Conservation (phyloP, 2,329 filamentous ascomycete genomes). For the Fusarium udum region DNA sequence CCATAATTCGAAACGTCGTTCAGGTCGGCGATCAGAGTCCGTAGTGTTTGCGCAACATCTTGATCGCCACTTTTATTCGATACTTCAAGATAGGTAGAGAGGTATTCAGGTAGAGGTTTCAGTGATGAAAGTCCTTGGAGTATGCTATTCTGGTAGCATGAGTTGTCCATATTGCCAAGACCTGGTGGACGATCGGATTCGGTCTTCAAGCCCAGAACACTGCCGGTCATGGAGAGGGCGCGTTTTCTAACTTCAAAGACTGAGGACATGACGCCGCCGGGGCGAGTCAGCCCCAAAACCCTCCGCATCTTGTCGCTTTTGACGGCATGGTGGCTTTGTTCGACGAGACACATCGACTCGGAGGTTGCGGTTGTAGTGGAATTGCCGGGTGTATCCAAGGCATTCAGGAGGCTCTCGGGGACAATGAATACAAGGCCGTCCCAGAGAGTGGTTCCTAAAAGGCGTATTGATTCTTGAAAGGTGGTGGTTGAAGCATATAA, state of each 20-base stretch:
- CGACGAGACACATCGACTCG: constrained; percentile 50
- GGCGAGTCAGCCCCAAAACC: constrained; percentile 67
- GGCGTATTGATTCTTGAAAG: constrained; percentile 41
- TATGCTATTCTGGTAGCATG: constrained; percentile 97
- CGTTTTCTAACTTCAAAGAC: constrained; percentile 68
- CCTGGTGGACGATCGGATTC: constrained; percentile 66
- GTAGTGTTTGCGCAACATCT: constrained; percentile 62
- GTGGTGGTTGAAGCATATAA: constrained; percentile 47
- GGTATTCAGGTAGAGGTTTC: constrained; percentile 72
- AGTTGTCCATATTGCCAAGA: constrained; percentile 91
- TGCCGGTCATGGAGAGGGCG: constrained; percentile 62
- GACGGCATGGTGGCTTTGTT: constrained; percentile 58
- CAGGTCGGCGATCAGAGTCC: constrained; percentile 73
- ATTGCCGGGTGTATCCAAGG: constrained; percentile 64
- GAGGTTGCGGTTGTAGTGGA: constrained; percentile 56
- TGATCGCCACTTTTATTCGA: constrained; percentile 42
- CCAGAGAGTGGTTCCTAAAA: constrained; percentile 63
- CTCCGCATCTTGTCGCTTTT: constrained; percentile 74
- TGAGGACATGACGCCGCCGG: constrained; percentile 63
- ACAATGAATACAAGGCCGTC: constrained; percentile 65
- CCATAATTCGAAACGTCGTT: constrained; percentile 77
- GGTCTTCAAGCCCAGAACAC: constrained; percentile 51
- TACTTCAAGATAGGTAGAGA: constrained; percentile 57
- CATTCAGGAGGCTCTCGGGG: constrained; percentile 66
- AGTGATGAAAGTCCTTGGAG: constrained; percentile 86